Evolutionary conservation across 169 alveolate genomes (phyloP).

Genomic region (Eimeria necatrix): DNA sequence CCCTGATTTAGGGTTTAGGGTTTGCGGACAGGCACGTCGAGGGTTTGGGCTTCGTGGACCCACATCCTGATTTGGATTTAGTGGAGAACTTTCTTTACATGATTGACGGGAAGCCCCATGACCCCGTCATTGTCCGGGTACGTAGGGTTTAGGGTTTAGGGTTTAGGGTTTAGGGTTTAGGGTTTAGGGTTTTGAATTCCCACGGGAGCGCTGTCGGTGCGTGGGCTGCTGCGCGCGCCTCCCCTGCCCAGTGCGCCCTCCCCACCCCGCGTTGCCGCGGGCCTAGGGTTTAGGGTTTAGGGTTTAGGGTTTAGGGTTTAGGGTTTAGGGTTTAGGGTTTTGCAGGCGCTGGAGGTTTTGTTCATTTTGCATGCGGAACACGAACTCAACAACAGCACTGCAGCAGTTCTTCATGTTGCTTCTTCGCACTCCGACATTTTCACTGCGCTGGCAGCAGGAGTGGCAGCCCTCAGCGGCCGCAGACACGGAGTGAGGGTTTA

Average conservation of each 20-base stretch:
- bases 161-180: background rate
- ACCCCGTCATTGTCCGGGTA: constrained; percentile 82
- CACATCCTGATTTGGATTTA: constrained; percentile 82
- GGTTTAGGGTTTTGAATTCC: background rate
- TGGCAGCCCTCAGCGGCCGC: constrained; percentile 86
- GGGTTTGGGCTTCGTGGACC: constrained; percentile 90
- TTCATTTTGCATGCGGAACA: constrained; percentile 93
- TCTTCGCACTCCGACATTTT: constrained; percentile 90
- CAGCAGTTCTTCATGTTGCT: constrained; percentile 92
- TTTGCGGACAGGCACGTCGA: constrained; percentile 85
- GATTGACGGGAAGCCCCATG: constrained; percentile 88
- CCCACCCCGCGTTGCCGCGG: too few species aligned
- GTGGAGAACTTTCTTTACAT: constrained; percentile 92
- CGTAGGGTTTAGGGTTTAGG: background rate
- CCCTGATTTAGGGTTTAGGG: too few species aligned
- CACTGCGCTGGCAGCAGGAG: constrained; percentile 92
- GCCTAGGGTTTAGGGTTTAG: background rate
- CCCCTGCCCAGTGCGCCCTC: too few species aligned
- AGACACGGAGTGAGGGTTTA: constrained; percentile 78
- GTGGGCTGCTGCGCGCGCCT: too few species aligned
- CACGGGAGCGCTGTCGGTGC: too few species aligned
- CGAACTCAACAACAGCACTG: constrained; percentile 92
- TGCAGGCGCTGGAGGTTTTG: constrained; percentile 89
- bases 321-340: constrained; percentile 78
- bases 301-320: background rate